Conservation (phyloP, 2,329 filamentous ascomycete genomes). For the Venturia aucupariae region DNA sequence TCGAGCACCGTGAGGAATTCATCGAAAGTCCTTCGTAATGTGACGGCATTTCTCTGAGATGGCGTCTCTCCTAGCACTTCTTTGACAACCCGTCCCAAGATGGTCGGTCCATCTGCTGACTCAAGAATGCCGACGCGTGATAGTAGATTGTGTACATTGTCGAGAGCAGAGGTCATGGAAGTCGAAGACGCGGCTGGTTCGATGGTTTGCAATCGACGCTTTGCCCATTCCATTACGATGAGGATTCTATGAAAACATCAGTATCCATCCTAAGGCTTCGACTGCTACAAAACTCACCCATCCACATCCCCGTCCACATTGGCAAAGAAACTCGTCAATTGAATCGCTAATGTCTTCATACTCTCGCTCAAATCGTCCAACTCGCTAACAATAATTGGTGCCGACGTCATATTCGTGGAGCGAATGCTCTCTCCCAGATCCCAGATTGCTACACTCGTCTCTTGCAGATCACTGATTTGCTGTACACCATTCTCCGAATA, state of each 20-base stretch:
- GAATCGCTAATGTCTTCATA: slow-evolving; percentile 72
- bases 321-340: slow-evolving; percentile 86
- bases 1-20: slow-evolving; percentile 83
- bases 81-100: slow-evolving; percentile 59
- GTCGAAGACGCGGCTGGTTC: slow-evolving; percentile 34
- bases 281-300: slow-evolving; percentile 41
- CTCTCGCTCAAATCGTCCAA: slow-evolving; percentile 80
- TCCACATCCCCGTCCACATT: slow-evolving; percentile 91
- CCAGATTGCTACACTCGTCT: slow-evolving; percentile 89
- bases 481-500: slow-evolving; percentile 83
- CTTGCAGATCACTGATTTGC: slow-evolving; percentile 80
- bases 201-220: slow-evolving; percentile 64
- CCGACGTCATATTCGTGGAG: slow-evolving; percentile 82
- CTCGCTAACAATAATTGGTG: slow-evolving; percentile 73
- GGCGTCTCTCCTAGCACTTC: slow-evolving; percentile 70
- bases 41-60: slow-evolving; percentile 68
- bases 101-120: slow-evolving; percentile 46
- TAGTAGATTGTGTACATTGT: slow-evolving; percentile 74
- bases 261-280: not conserved
- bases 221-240: slow-evolving; percentile 93
- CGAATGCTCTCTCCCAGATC: slow-evolving; percentile 87
- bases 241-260: slow-evolving; percentile 52
- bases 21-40: slow-evolving; percentile 77
- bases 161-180: slow-evolving; percentile 63
- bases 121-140: slow-evolving; percentile 45